Evolutionary conservation across 2,329 filamentous ascomycete genomes (phyloP).

Genomic region (Colletotrichum sp.): DNA sequence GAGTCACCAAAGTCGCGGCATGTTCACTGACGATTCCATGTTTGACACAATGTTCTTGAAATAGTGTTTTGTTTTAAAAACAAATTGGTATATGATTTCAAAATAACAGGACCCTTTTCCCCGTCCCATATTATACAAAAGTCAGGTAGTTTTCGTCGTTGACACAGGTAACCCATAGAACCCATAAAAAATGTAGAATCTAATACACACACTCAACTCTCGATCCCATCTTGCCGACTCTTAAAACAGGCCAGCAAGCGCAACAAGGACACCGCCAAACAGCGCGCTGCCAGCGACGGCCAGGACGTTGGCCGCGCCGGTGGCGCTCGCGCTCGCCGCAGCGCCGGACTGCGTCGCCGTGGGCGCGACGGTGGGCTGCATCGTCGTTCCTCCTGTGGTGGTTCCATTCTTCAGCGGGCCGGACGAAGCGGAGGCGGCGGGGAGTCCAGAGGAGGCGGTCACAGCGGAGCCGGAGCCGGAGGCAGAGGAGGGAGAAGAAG

Average conservation of each 20-base stretch:
- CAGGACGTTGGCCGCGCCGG: neutral
- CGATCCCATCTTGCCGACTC: neutral
- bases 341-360: slow-evolving; percentile 9
- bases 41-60: neutral
- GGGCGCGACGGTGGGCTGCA: neutral
- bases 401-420: neutral
- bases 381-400: neutral
- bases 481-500: neutral
- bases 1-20: neutral
- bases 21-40: neutral
- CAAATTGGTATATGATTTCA: neutral
- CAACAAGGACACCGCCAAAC: slow-evolving; percentile 3
- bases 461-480: neutral
- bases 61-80: neutral
- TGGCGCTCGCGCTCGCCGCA: neutral
- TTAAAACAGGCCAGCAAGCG: slow-evolving; percentile 13
- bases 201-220: neutral
- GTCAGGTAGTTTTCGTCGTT: neutral
- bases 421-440: neutral
- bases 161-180: neutral
- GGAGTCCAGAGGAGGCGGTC: slow-evolving; percentile 2
- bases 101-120: neutral
- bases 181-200: neutral
- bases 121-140: neutral
- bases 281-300: slow-evolving; percentile 1